These are phyloP conservation scores for Globisporangium barbulae DNA, from an alignment of 352 stramenopile genomes.

Conservation along the genomic window DNA sequence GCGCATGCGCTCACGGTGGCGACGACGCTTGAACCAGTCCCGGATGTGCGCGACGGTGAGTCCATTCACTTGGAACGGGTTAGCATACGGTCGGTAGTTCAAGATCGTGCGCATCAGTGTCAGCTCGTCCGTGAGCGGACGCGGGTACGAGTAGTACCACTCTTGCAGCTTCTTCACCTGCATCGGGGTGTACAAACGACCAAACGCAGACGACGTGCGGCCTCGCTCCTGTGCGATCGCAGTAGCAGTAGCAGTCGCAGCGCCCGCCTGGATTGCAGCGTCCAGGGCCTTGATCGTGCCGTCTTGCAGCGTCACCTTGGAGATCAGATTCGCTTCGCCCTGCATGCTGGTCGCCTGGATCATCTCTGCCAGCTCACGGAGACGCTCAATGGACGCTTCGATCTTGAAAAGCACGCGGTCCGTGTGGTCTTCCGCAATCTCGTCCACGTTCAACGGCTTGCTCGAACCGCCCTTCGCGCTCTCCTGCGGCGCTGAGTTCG, in stretches of 20 bases:
- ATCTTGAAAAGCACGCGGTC: constrained; percentile 76
- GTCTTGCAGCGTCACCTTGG: constrained; percentile 65
- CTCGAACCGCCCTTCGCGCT: neutral
- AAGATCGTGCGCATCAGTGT: constrained; percentile 83
- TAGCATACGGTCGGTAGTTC: constrained; percentile 76
- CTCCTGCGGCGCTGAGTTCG: constrained; percentile 10
- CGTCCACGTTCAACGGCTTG: constrained; percentile 32
- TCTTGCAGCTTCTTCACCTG: constrained; percentile 81
- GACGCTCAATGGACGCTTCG: constrained; percentile 61
- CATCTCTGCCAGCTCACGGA: constrained; percentile 74
- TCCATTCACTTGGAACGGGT: constrained; percentile 55
- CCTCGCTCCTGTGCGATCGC: constrained; percentile 74
- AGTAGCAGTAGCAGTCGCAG: constrained; percentile 55
- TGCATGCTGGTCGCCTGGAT: constrained; percentile 85
- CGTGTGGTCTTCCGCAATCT: constrained; percentile 72
- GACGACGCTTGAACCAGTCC: constrained; percentile 85
- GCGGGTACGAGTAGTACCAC: constrained; percentile 83
- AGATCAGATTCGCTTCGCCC: constrained; percentile 72
- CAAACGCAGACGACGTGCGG: constrained; percentile 46
- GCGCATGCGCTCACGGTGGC: constrained; percentile 73
- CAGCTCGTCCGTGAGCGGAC: constrained; percentile 72
- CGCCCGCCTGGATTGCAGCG: constrained; percentile 56
- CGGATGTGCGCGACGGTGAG: constrained; percentile 69
- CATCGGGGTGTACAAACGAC: constrained; percentile 51
- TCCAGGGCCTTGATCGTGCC: constrained; percentile 57